A percentile compares a stretch with the other conserved stretches of the same genome.
These are phyloP conservation scores for Nectriaceae sp. DNA, from an alignment of 2,329 filamentous ascomycete genomes.

Conservation along the genomic window DNA sequence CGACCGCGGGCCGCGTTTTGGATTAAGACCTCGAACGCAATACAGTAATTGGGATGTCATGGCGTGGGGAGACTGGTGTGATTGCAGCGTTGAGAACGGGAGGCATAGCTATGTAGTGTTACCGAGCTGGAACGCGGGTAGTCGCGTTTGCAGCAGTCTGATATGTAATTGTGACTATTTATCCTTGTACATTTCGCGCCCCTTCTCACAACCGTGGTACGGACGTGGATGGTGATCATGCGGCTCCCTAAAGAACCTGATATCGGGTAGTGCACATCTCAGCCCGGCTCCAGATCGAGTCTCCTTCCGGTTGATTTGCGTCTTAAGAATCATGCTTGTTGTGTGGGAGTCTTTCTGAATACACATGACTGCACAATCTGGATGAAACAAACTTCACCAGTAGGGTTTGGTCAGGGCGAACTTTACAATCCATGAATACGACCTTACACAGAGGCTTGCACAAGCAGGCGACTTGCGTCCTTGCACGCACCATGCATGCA, in stretches of 20 bases:
- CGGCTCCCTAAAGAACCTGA: too few relatives aligned
- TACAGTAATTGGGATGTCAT: neutral
- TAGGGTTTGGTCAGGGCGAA: too few relatives aligned
- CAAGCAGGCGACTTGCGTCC: too few relatives aligned
- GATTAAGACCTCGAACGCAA: conserved; percentile 36
- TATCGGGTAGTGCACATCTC: neutral
- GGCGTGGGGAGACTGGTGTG: neutral
- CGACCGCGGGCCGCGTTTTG: conserved; percentile 76
- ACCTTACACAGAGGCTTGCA: too few relatives aligned
- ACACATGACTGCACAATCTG: conserved; percentile 9
- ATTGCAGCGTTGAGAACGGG: neutral
- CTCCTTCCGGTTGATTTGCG: neutral
- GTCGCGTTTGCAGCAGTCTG: conserved; percentile 10
- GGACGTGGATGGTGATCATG: too few relatives aligned
- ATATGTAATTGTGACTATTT: conserved; percentile 15
- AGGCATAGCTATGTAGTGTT: conserved; percentile 8
- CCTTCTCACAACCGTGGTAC: conserved; percentile 2
- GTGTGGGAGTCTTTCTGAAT: neutral
- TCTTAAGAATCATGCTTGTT: neutral
- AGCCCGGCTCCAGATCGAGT: neutral
- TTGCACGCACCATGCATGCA: too few relatives aligned
- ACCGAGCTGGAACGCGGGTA: conserved; percentile 16
- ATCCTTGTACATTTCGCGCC: neutral
- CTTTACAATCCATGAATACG: too few relatives aligned
- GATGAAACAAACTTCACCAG: conserved; percentile 12